Evolutionary conservation across 345 rosid species (phyloP), one percentile per base, ranked within the genome.

Genomic region (Zanthoxylum bungeanum): DNA sequence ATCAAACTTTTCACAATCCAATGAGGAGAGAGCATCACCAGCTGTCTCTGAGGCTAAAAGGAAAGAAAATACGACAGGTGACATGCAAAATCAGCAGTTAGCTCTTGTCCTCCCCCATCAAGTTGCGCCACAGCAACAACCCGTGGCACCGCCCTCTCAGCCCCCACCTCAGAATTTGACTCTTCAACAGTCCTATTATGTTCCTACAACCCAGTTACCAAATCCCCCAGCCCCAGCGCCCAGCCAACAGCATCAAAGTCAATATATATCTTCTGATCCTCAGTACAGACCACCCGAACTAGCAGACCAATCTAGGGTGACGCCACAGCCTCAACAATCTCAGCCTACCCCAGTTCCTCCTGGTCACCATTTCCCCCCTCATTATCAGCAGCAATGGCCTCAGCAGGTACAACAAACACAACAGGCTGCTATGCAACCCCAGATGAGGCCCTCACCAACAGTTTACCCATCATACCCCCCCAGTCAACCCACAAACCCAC

Each of bases 71-170:
- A 1, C 82, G 63, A 68, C 49, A 14, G 49, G 91, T 68, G 96
- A 93, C 72, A 64, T 81, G 64, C 85, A 81, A 22, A 91, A 87
- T 75, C 94, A 93, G 73, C 98, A 93, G 73, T 79, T 96, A 74
- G 99, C 93, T 78, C 88, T 96, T 65, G 97, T 93, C 75, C 80
- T 96, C 36, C 97, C 97, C 19, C 96, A 86, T 78, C 98, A 95
- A 78, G 82, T 95, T 55, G 68, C 87, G 22, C 86, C 88, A 16
- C 94, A 83, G 61, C 99, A 88, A 73, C 92, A 77, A 60, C 66
- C 79, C 16, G 83, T 80, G 75, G 78, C 78, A 5, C 85, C 82
- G 24, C 87, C 75, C 3, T 22, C 85, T 22, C 95, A 87, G 73
- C 64, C 78, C 68, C 79, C 84, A 6, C 83, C 85, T 1, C 93